Evolutionary conservation across 2,329 filamentous ascomycete genomes (phyloP).

Genomic region (Purpureocillium lavendulum): DNA sequence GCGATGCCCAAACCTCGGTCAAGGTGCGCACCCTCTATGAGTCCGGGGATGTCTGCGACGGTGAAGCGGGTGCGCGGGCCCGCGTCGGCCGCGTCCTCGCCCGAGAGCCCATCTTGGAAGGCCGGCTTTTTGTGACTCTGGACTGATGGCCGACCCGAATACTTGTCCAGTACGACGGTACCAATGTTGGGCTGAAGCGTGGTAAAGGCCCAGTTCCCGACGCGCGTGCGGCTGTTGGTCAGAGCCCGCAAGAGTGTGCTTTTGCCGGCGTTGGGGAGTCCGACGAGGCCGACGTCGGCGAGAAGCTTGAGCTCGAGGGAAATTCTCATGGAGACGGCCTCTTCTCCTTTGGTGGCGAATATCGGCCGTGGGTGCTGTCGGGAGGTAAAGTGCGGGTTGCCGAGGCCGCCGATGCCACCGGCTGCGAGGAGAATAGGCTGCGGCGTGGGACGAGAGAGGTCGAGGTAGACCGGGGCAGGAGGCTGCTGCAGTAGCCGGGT

Average conservation of each 20-base stretch:
- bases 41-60: constrained; percentile 89
- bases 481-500: constrained; percentile 58
- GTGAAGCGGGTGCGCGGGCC: constrained; percentile 71
- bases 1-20: constrained; percentile 86
- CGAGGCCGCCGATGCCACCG: constrained; percentile 81
- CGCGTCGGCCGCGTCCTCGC: constrained; percentile 29
- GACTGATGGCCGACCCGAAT: constrained; percentile 62
- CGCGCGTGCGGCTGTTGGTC: constrained; percentile 78
- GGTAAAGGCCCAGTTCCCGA: constrained; percentile 95
- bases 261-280: constrained; percentile 92
- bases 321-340: constrained; percentile 67
- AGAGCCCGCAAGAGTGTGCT: constrained; percentile 83
- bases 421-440: constrained; percentile 78
- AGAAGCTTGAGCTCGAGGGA: constrained; percentile 91
- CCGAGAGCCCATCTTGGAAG: not conserved
- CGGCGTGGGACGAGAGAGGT: constrained; percentile 69
- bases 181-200: constrained; percentile 93
- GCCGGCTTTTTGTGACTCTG: constrained; percentile 20
- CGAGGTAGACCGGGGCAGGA: constrained; percentile 60
- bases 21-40: constrained; percentile 87
- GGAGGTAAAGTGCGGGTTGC: constrained; percentile 87
- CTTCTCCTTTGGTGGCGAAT: constrained; percentile 81
- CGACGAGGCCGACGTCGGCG: constrained; percentile 89
- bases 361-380: constrained; percentile 68
- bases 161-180: constrained; percentile 85